Base-by-base conservation (phyloP, 2,329 filamentous ascomycete genomes). In the Plectosphaerella cucumerina region DNA sequence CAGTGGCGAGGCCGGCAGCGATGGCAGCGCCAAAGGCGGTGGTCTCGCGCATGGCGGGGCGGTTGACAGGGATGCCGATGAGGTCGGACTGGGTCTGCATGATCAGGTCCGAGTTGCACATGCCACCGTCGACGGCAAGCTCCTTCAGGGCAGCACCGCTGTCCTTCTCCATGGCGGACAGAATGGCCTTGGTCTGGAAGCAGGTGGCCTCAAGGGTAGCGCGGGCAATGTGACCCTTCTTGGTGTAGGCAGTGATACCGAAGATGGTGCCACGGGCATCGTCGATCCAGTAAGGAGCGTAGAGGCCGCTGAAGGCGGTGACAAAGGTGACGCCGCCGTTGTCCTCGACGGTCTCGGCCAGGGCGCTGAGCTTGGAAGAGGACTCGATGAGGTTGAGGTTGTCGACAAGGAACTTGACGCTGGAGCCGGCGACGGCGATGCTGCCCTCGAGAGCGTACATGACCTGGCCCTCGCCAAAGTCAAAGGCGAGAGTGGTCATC, bases 1-100 rank as follows among this genome's bases (percentile, higher is more conserved):
- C 84, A 6, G 86, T 81, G 4, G 87, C 89, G 58, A 92, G 82
- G n/a, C 86, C 89, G 20, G 89, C 89, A 6, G 89, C 89, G 54
- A 93, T 91, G 42, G 89, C 89, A 26, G 89, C 88, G 31, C 89
- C 89, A 4, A 93, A 77, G 1, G 89, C 86, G 4, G 89, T 94
- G 3, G 89, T 92, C 70, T 94, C 89, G 56, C 87, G 83, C 89
- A 94, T 93, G 49, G 81, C 78, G 4, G 89, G 89, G 37, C 89
- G 82, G 65, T 88, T 82, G 55, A 93, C 85, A 42, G 87, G 86
- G 58, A 93, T 91, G 49, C 85, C 84, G 59, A 90, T 89, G 44
- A 93, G 80, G 69, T 93, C 85, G 57, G 89, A 81, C 77, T 94
- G 89, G 6, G 87, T 89, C 80, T 82, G 88, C 89, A 92, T 92